Evolutionary conservation across 768 basidiomycete genomes (phyloP), one percentile per base, ranked within the genome.

Genomic region (Leccinum obscurum): DNA sequence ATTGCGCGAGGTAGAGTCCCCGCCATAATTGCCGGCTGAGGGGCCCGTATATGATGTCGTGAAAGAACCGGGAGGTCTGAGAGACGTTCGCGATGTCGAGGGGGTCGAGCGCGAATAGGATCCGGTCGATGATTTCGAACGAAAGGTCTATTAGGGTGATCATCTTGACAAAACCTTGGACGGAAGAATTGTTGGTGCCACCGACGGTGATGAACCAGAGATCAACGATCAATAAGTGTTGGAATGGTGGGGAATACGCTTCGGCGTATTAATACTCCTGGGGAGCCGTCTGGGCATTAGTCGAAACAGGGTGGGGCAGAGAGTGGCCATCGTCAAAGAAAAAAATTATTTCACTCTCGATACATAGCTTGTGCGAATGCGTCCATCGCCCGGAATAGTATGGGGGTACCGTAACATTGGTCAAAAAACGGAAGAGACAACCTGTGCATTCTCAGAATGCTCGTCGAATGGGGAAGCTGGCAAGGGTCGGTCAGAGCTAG

Each of bases 61-160:
- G 72, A 54, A 82, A 75, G 15, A 66, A 61, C 4, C 72, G 74
- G 64, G 81, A 85, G 13, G 83, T 81, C 68, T 85, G 83, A 0
- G 87, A 76, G 41, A 83, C 64, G 22, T 69, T 59, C 1, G 88
- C 77, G 41, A 90, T 79, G 58, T 89, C 83, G 48, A 83, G 66
- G 4, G 89, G 89, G 65, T 88, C 84, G 60, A 82, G 79, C n/a
- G 72, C 63, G 46, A 82, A 64, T 8, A 92, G 73, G 56, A 88
- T 80, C 55, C 79, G 74, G 52, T 88, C 87, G 39, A 88, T 62
- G 50, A 88, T 68, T 70, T 92, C 90, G 10, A 73, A 71, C 11
- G 88, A 85, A 17, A 89, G 66, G 26, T 75, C 70, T n/a, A 64
- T 59, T 58, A 84, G 62, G n/a, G 37, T 35, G 13, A 35, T 26